Evolutionary conservation across 108 stramenopile genomes (phyloP), one percentile per base, ranked within the genome.

Genomic region (Pseudonitzschia delicatissima): DNA sequence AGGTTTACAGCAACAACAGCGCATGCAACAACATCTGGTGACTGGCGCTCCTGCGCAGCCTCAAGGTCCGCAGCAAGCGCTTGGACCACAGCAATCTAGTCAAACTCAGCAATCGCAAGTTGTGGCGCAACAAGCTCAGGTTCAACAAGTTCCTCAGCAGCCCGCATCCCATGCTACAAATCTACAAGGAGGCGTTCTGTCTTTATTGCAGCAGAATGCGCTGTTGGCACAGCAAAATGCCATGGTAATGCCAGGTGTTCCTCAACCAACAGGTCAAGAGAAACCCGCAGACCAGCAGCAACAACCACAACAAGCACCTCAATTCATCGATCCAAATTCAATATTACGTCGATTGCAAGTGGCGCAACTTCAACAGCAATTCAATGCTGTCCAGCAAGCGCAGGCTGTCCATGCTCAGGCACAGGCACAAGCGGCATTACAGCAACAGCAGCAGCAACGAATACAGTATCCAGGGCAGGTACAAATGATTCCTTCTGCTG

Each of bases 271-370:
- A 15, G 32, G 39, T 35, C 55, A 58, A 47, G 71, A 69, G 18
- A 68, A 67, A 1, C 29, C 36, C 17, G 31, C 20, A 33, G 55
- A 65, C 37, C 59, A 68, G 20, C 65, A 53, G 3, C 64, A 70
- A 31, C 52, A 23, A 33, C 69, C 20, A 42, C 25, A 25, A 13
- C 12, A 27, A 18, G 51, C 35, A n/a, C 66, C 44, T 21, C 77
- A 72, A 39, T 68, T 69, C 51, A 68, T 34, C 55, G 77, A 52
- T 71, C 77, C 58, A 61, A 71, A 44, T 64, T 55, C 68, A 59
- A 79, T 76, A 72, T 58, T 57, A 55, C 85, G 58, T 52, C 69
- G 77, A 62, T 62, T 72, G 42, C 82, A 66, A 65, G 65, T 68
- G 17, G 71, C 71, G 31, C 67, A 75, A 52, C 23, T 73, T 23